Conservation (phyloP, 192 early-diverging fungal species). For the Mortierella claussenii region DNA sequence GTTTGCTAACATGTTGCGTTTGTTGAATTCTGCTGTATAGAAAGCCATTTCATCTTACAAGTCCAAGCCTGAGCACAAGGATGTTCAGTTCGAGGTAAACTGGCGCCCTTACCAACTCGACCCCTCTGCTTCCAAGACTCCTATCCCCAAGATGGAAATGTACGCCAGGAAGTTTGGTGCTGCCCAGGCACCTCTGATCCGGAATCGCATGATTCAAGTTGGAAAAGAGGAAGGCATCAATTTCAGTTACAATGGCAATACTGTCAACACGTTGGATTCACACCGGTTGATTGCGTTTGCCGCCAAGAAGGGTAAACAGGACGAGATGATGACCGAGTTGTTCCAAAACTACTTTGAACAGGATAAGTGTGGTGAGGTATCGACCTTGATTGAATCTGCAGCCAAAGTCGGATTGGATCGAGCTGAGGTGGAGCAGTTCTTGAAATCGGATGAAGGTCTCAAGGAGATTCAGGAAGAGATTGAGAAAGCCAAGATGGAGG, state of each 20-base stretch:
- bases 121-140: conserved; percentile 62
- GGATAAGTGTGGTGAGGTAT: conserved; percentile 70
- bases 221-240: conserved; percentile 75
- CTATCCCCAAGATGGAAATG: conserved; percentile 58
- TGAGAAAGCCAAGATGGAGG: conserved; percentile 47
- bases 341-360: conserved; percentile 80
- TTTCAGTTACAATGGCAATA: conserved; percentile 72
- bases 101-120: conserved; percentile 83
- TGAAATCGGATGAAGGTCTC: conserved; percentile 66
- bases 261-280: conserved; percentile 72
- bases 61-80: conserved; percentile 49
- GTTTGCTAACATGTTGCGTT: too few species aligned
- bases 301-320: conserved; percentile 58
- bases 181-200: conserved; percentile 61
- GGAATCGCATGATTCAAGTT: conserved; percentile 58
- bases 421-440: conserved; percentile 55
- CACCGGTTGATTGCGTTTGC: conserved; percentile 76
- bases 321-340: conserved; percentile 68
- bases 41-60: conserved; percentile 54
- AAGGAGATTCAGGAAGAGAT: conserved; percentile 62
- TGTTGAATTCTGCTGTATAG: too few species aligned
- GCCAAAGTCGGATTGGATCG: conserved; percentile 69
- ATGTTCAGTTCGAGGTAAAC: conserved; percentile 65
- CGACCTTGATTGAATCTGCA: conserved; percentile 67
- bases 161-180: conserved; percentile 78